Evolutionary conservation across 2,329 filamentous ascomycete genomes (phyloP), one percentile per base, ranked within the genome.

Genomic region (Metarhizium rileyi): DNA sequence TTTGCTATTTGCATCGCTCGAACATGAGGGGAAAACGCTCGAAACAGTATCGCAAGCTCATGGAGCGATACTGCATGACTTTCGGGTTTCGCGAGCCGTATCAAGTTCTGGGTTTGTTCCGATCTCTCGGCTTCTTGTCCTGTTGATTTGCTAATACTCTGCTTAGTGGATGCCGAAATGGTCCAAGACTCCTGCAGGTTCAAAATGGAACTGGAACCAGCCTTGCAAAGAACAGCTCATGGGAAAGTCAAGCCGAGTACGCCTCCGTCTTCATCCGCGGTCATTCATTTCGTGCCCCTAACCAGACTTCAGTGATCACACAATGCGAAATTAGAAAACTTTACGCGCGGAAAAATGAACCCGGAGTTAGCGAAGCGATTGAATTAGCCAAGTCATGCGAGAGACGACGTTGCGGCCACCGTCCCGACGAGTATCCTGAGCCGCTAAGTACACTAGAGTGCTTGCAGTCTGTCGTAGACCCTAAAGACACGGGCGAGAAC

Each of bases 1-100:
- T 18, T 3, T 25, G 20, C 6, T 8, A 25, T 5, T 14, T 25
- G 8, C 25, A 42, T 16, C 12, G 8, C 43, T 47, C 48, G 56
- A 70, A 57, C 5, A 74, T 74, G 68, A 72, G 73, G 61, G 73
- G 72, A 48, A 76, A 76, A 63, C 67, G 75, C 14, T 73, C 72
- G 22, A 77, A 77, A 56, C 73, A 76, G 58, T 78, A 78, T 59
- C 73, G 75, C 59, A 96, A 96, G 81, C 82, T 96, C 62, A 94
- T 98, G 84, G 84, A 89, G 69, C 85, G 91, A 64, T 95, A 90
- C 77, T 82, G 84, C 63, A 78, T 91, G 66, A 83, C 82, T 53
- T 96, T 95, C 65, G 85, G 86, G 53, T 96, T 96, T 67, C 87
- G 90, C 58, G 87, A 93, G 70, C 90, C 93, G 10, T 97, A 96